Conservation (phyloP, 2,329 filamentous ascomycete genomes). For the Sarocladium strictum region DNA sequence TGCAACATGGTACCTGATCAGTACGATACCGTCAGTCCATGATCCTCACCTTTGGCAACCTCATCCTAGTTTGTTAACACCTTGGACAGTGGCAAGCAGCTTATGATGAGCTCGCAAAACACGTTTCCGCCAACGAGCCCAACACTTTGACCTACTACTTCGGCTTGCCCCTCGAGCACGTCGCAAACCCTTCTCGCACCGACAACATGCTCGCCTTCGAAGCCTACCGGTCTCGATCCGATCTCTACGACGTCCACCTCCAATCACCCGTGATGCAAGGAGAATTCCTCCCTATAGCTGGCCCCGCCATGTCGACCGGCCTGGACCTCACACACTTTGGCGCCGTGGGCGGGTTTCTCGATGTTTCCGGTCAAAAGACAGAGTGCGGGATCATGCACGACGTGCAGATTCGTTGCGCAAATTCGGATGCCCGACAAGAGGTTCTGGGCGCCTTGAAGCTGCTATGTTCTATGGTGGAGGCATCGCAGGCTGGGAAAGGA, state of each 20-base stretch:
- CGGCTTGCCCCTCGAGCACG: constrained; percentile 27
- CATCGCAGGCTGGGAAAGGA: constrained; percentile 10
- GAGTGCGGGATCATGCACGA: constrained; percentile 20
- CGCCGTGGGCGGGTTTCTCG: constrained; percentile 18
- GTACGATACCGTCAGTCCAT: constrained; percentile 24
- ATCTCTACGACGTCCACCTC: constrained; percentile 19
- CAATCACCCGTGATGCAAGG: constrained; percentile 16
- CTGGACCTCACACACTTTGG: constrained; percentile 18
- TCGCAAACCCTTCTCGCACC: constrained; percentile 16
- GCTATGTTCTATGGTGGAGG: constrained; percentile 16
- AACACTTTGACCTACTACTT: constrained; percentile 36
- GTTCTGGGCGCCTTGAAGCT: constrained; percentile 14
- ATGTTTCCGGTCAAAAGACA: constrained; percentile 13
- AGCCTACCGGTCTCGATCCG: constrained; percentile 14
- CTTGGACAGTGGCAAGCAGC: constrained; percentile 31
- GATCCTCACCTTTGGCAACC: no score
- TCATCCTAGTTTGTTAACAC: not conserved
- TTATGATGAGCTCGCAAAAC: constrained; percentile 30
- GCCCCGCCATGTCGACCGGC: constrained; percentile 18
- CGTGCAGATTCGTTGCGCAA: constrained; percentile 14
- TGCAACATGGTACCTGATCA: constrained; percentile 30
- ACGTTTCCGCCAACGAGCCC: constrained; percentile 27
- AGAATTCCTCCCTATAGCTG: constrained; percentile 15
- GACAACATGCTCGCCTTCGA: constrained; percentile 20
- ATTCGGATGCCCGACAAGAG: constrained; percentile 11